Conservation (phyloP, 495 filamentous ascomycete species). For the Cercophora scortea region DNA sequence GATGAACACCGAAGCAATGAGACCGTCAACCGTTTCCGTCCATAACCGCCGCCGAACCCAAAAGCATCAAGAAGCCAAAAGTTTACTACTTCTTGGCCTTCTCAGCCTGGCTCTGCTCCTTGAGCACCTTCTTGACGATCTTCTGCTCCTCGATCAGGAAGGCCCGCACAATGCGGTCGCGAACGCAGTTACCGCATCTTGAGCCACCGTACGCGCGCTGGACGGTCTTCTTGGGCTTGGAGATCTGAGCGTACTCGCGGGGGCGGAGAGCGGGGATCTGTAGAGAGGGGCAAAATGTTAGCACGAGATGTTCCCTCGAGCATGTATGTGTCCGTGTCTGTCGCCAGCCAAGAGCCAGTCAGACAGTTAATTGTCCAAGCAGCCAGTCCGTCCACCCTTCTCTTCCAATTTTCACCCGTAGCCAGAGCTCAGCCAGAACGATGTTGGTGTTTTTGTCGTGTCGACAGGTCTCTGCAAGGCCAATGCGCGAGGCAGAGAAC, state of each 20-base stretch:
- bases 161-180: conserved; percentile 91
- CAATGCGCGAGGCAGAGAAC: too few relatives aligned
- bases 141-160: conserved; percentile 99
- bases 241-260: conserved; percentile 92
- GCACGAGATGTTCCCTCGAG: conserved; percentile 1
- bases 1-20: conserved; percentile 46
- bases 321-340: neutral
- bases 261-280: conserved; percentile 95
- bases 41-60: conserved; percentile 17
- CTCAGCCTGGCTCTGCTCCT: conserved; percentile 60
- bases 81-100: conserved; percentile 67
- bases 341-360: too few relatives aligned
- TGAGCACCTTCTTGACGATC: conserved; percentile 99
- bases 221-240: conserved; percentile 97
- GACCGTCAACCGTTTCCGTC: conserved; percentile 26
- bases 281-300: conserved; percentile 11
- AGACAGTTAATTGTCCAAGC: too few relatives aligned
- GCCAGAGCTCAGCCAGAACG: too few relatives aligned
- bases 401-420: too few relatives aligned
- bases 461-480: too few relatives aligned
- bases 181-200: conserved; percentile 96
- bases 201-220: conserved; percentile 97
- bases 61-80: neutral
- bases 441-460: too few relatives aligned
- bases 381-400: too few relatives aligned